Percentiles rank a stretch among this genome's conserved stretches.
phyloP scores from a whole-genome alignment of 192 early-diverging fungal genomes.

The Irineochytrium annulatum region DNA sequence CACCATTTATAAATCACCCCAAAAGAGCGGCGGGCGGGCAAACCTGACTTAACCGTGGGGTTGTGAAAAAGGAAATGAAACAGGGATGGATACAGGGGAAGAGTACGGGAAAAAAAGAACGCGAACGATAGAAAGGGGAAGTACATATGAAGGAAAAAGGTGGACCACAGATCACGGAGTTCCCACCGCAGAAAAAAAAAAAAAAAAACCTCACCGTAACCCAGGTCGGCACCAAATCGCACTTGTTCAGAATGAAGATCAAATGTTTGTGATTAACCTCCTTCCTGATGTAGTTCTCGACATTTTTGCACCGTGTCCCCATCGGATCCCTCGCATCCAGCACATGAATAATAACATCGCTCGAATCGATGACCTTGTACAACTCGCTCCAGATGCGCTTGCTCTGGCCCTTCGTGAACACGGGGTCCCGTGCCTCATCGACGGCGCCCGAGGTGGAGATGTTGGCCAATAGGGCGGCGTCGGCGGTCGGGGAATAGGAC shows the following conservation, averaged over 20 bases:
- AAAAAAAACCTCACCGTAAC: slow-evolving; percentile 67
- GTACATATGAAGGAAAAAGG: not conserved
- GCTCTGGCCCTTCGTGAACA: slow-evolving; percentile 89
- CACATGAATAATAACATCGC: slow-evolving; percentile 90
- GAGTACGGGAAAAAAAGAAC: not conserved
- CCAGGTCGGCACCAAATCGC: slow-evolving; percentile 98
- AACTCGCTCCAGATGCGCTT: slow-evolving; percentile 98
- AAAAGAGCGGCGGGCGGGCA: slow-evolving; percentile 14
- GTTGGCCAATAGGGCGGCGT: slow-evolving; percentile 73
- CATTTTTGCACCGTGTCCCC: slow-evolving; percentile 89
- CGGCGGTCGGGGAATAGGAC: slow-evolving; percentile 49
- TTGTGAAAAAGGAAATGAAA: not conserved
- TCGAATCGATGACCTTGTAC: slow-evolving; percentile 95
- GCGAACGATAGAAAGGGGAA: not conserved
- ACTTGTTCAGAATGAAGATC: slow-evolving; percentile 96
- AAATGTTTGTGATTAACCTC: slow-evolving; percentile 96
- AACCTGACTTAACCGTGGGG: slow-evolving; percentile 57
- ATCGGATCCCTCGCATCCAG: slow-evolving; percentile 97
- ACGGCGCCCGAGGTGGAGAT: slow-evolving; percentile 37
- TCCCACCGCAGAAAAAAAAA: not conserved
- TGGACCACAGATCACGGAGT: not conserved
- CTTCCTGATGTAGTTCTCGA: slow-evolving; percentile 87
- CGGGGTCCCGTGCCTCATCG: slow-evolving; percentile 78
- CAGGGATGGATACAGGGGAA: not conserved
- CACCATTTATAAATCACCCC: not conserved